phyloP scores from a whole-genome alignment of 305 asterid species.

The Solanum hybrid region DNA sequence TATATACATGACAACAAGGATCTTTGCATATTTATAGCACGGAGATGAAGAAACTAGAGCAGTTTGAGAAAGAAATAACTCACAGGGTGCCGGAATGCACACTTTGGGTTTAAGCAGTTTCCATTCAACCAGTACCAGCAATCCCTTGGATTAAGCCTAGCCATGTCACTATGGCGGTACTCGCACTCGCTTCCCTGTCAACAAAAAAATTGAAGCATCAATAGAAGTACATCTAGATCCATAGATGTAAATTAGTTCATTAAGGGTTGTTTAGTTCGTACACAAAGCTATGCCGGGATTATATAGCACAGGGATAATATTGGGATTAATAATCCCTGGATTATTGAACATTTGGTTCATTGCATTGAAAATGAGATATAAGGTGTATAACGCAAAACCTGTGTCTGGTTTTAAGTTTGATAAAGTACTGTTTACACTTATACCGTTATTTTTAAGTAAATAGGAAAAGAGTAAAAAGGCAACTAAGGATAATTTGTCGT shows the following conservation, averaged over 20 bases:
- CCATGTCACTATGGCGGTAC: constrained; percentile 84
- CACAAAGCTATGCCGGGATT: not conserved
- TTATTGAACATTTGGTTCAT: not conserved
- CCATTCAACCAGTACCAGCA: constrained; percentile 76
- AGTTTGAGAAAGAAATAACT: constrained; percentile 19
- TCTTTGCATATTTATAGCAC: not conserved
- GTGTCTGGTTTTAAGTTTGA: not conserved
- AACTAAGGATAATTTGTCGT: not conserved
- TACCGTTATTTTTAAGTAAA: not conserved
- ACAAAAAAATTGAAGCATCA: not conserved
- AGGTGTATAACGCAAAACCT: not conserved
- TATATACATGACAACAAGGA: not conserved
- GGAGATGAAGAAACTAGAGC: not conserved
- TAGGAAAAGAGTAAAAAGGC: not conserved
- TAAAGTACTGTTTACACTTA: not conserved
- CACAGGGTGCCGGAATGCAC: constrained; percentile 84
- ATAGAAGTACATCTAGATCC: not conserved
- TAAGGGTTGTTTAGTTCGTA: not conserved
- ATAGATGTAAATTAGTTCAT: not conserved
- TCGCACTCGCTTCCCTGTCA: constrained; percentile 85
- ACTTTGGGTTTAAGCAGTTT: constrained; percentile 77
- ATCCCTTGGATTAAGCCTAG: constrained; percentile 85
- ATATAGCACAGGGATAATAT: not conserved
- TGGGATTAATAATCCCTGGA: not conserved
- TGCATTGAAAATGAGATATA: not conserved